Conservation (phyloP, 2,329 filamentous ascomycete species). For the Helminthosporium solani region DNA sequence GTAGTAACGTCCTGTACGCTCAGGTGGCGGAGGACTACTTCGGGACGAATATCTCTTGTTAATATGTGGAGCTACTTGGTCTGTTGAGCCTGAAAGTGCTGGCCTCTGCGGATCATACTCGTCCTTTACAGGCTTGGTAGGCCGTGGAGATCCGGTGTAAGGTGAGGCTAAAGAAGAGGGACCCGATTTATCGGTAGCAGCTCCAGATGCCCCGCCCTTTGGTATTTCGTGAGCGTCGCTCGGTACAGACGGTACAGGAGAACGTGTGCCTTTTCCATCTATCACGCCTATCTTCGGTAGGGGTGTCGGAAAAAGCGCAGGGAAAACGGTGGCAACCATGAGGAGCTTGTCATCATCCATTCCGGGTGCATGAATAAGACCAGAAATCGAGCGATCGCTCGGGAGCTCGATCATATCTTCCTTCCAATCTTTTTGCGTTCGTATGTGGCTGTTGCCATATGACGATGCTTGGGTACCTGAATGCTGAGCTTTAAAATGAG, state of each 20-base stretch:
- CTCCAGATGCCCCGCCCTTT: conserved; percentile 17
- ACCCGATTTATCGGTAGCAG: conserved; percentile 21
- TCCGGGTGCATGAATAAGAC: conserved; percentile 53
- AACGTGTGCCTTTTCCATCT: conserved; percentile 27
- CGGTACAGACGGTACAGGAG: conserved; percentile 30
- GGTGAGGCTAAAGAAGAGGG: conserved; percentile 20
- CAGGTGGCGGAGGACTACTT: conserved; percentile 23
- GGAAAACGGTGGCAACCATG: conserved; percentile 54
- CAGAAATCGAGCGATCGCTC: conserved; percentile 50
- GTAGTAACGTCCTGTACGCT: conserved; percentile 32
- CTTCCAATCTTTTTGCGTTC: conserved; percentile 54
- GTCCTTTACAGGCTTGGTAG: conserved; percentile 43
- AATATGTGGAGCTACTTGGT: conserved; percentile 14
- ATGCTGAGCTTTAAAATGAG: conserved; percentile 62
- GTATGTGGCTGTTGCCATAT: conserved; percentile 24
- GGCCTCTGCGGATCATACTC: conserved; percentile 53
- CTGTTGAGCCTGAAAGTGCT: conserved; percentile 20
- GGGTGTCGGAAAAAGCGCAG: conserved; percentile 45
- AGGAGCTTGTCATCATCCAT: conserved; percentile 59
- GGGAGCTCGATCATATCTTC: conserved; percentile 63
- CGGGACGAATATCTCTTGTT: conserved; percentile 25
- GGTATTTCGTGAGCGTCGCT: conserved; percentile 32
- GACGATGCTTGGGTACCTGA: conserved; percentile 24
- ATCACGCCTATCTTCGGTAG: conserved; percentile 47
- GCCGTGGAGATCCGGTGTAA: conserved; percentile 36